Percentiles rank a stretch among this genome's conserved stretches.
Conservation (phyloP, 805 yeast genomes). For the Lipomyces spencermartinsiae region DNA sequence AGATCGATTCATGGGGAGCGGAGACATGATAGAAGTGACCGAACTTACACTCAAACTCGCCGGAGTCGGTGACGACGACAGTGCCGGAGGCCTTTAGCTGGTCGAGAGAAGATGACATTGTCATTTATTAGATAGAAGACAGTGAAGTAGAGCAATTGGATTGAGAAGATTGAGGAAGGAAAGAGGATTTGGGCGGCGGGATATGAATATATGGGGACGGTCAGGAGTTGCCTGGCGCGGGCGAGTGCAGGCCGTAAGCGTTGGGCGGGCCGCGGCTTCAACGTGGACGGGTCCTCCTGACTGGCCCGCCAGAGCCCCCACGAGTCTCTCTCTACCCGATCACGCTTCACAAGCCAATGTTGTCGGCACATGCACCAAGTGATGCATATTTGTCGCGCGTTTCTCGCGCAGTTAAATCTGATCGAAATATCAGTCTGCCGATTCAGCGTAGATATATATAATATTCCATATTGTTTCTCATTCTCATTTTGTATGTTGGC, state of each 20-base stretch:
- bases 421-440: neutral
- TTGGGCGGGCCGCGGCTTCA: neutral
- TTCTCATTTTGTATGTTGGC: too few species aligned
- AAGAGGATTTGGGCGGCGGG: neutral
- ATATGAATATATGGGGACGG: neutral
- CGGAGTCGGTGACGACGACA: slow-evolving; percentile 96
- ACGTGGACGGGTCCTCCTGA: neutral
- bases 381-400: too few species aligned
- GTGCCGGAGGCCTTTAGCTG: slow-evolving; percentile 95
- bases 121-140: neutral
- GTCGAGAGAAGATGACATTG: slow-evolving; percentile 72
- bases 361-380: neutral
- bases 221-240: slow-evolving; percentile 3
- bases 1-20: neutral
- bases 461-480: too few species aligned
- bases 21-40: neutral
- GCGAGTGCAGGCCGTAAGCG: neutral
- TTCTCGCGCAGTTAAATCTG: neutral
- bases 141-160: neutral
- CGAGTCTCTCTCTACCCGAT: neutral
- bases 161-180: neutral
- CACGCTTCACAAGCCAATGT: neutral
- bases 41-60: slow-evolving; percentile 83
- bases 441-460: neutral
- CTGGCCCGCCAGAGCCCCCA: neutral